Percentiles rank a stretch among this genome's conserved stretches.
These are phyloP conservation scores for Phoma sp. DNA, from an alignment of 2,329 filamentous ascomycete species.

Conservation along the genomic window DNA sequence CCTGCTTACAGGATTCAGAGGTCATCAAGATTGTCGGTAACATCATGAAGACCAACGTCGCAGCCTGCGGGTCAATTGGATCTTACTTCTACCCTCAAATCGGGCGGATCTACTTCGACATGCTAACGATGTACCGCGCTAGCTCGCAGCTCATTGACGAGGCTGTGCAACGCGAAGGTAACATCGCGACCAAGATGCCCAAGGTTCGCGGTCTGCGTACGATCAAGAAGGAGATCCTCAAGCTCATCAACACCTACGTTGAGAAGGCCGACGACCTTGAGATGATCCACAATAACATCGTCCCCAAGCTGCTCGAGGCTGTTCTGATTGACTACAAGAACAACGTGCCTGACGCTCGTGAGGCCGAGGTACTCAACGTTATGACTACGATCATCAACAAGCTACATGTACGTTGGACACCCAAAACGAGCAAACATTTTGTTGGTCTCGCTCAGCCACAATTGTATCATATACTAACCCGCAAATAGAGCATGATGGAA, in stretches of 20 bases:
- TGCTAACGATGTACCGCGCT: conserved; percentile 98
- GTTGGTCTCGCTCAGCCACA: conserved; percentile 39
- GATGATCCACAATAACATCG: conserved; percentile 91
- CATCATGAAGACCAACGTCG: conserved; percentile 99
- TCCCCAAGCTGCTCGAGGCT: conserved; percentile 92
- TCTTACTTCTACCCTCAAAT: conserved; percentile 99
- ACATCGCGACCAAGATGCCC: conserved; percentile 96
- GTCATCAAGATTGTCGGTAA: conserved; percentile 99
- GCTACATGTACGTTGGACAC: conserved; percentile 81
- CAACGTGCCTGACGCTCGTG: conserved; percentile 93
- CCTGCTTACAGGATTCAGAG: conserved; percentile 87
- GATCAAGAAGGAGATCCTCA: conserved; percentile 99
- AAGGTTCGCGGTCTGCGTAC: conserved; percentile 93
- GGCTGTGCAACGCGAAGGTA: conserved; percentile 85
- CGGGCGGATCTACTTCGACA: conserved; percentile 95
- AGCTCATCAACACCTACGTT: conserved; percentile 97
- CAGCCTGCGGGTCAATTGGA: conserved; percentile 95
- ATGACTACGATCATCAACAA: conserved; percentile 98
- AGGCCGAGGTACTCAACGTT: conserved; percentile 94
- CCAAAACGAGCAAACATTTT: conserved; percentile 60
- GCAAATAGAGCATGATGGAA: conserved; percentile 85
- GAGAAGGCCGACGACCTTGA: conserved; percentile 97
- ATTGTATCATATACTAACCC: conserved; percentile 27
- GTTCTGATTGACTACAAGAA: conserved; percentile 96
- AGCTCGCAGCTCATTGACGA: conserved; percentile 97